Conservation (phyloP, 768 basidiomycete species). For the Boletus subcaerulescens region DNA sequence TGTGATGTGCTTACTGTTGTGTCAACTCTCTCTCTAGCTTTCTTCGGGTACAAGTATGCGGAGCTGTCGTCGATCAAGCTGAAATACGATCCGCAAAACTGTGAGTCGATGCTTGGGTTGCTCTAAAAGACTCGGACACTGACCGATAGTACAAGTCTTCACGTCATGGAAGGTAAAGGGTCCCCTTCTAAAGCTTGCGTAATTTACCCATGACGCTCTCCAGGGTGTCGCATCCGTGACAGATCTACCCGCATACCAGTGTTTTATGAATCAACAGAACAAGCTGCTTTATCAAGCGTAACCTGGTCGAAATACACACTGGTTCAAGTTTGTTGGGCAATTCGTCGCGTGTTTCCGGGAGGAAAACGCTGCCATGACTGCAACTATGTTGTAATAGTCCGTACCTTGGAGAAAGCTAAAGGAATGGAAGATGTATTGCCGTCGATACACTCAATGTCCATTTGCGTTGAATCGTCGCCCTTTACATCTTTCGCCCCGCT, state of each 20-base stretch:
- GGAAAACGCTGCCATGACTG: not conserved
- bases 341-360: too few species aligned
- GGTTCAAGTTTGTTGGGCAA: too few species aligned
- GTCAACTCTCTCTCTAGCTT: slow-evolving; percentile 11
- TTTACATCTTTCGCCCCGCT: not conserved
- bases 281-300: not conserved
- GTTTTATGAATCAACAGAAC: not conserved
- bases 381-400: slow-evolving; percentile 1
- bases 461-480: slow-evolving; percentile 5
- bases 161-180: slow-evolving; percentile 16
- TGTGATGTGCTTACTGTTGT: not conserved
- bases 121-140: not conserved
- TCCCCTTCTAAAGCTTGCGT: too few species aligned
- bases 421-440: not conserved
- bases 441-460: slow-evolving; percentile 10
- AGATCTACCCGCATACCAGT: slow-evolving; percentile 1
- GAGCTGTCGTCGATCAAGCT: slow-evolving; percentile 17
- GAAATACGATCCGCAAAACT: slow-evolving; percentile 21
- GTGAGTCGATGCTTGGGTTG: slow-evolving; percentile 1
- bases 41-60: slow-evolving; percentile 21
- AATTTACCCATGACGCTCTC: not conserved
- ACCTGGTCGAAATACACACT: not conserved
- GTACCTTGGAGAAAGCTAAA: not conserved
- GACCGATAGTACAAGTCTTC: slow-evolving; percentile 9
- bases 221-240: slow-evolving; percentile 5